Percentiles rank a stretch among this genome's conserved stretches.
Conservation (phyloP, 768 basidiomycete genomes). For the Favolaschia claudopus region DNA sequence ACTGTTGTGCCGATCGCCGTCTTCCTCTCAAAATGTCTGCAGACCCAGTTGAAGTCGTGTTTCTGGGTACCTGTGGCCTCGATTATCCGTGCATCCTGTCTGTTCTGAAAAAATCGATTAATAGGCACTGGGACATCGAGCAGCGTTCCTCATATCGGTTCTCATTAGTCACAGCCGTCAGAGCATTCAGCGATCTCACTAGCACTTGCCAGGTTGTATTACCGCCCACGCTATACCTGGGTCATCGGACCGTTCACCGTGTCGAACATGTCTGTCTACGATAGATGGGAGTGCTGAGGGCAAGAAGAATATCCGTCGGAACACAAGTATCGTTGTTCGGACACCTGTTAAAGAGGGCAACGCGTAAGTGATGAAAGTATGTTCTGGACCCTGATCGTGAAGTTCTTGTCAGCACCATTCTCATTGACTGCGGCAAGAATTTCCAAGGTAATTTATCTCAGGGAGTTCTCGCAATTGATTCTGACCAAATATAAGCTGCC, state of each 20-base stretch:
- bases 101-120: neutral
- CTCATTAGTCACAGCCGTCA: neutral
- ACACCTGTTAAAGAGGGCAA: conserved; percentile 48
- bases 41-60: conserved; percentile 12
- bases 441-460: conserved; percentile 55
- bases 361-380: conserved; percentile 53
- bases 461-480: conserved; percentile 60
- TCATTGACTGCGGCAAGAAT: conserved; percentile 88
- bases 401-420: conserved; percentile 62
- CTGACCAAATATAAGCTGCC: conserved; percentile 33
- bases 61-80: too few species aligned
- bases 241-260: conserved; percentile 43
- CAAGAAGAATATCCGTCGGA: conserved; percentile 84
- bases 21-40: neutral
- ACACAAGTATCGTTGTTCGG: conserved; percentile 77
- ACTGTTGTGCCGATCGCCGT: neutral
- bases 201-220: conserved; percentile 77
- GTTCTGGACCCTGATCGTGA: conserved; percentile 8
- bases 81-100: too few species aligned
- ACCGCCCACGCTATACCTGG: conserved; percentile 62
- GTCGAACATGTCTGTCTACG: conserved; percentile 74
- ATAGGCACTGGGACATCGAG: conserved; percentile 21
- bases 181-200: conserved; percentile 71
- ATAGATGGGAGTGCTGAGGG: conserved; percentile 63
- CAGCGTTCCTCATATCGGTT: conserved; percentile 24